Evolutionary conservation across 495 filamentous ascomycete genomes (phyloP), one percentile per base, ranked within the genome.

Genomic region (Aspergillus campestris): DNA sequence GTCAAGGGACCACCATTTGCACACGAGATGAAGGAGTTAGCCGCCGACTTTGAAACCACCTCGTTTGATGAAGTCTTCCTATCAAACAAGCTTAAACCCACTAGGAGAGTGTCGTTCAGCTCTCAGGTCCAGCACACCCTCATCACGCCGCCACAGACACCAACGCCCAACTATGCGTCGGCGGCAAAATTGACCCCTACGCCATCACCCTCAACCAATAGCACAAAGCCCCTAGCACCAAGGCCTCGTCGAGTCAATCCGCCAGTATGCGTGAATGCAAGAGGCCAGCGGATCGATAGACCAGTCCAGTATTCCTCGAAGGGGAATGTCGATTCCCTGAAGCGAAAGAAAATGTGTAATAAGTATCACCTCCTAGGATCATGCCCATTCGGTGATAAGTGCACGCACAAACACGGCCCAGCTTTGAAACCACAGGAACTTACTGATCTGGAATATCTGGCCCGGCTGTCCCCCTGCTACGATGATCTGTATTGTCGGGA

Each of bases 1-100:
- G 51, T 61, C 13, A 45, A 64, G 39, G 61, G 56, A 1, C 50
- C 58, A 10, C 51, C 58, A 1, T 64, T 64, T 34, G 48, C 58
- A 13, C 35, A 42, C 29, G 58, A 61, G 36, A 39, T 64, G 29
- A 48, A 36, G 34, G 45, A 58, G 7, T 31, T 61, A 29, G 43
- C 48, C 5, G 31, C 40, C 6, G 40, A 45, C 3, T 60, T 60
- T 33, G 32, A 40, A 4, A 60, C 44, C 11, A 53, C 58, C 3
- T 49, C 44, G 3, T 60, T 64, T 38, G 34, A 47, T 6, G 34
- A 49, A 0, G 52, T 64, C 0, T 64, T 64, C 38, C 52, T 55
- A 38, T 41, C 57, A 10, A 44, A 37, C 3, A 61, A 58, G 40
- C 31, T 64, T 5, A 27, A 18, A 24, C 14, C 31, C 18, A 29